phyloP scores from a whole-genome alignment of 371 early-diverging fungal genomes.

The Apophysomyces elegans region DNA sequence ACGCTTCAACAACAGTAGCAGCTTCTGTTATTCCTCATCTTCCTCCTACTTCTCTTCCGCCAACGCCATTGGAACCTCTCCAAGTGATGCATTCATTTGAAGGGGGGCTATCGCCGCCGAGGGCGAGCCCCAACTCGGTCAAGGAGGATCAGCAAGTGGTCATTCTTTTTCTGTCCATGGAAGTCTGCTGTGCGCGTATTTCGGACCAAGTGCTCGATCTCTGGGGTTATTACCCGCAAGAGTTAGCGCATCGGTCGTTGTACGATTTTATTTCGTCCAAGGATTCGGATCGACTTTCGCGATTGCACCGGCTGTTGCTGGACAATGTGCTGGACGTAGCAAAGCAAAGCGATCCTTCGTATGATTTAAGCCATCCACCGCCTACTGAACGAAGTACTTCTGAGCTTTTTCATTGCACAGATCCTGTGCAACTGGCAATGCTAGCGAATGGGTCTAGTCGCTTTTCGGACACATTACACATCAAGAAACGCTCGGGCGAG shows the following conservation, averaged over 20 bases:
- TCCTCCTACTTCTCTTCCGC: neutral
- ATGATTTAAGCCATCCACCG: constrained; percentile 27
- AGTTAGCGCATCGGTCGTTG: constrained; percentile 61
- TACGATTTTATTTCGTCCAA: constrained; percentile 55
- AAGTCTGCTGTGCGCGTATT: constrained; percentile 59
- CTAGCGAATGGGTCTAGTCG: constrained; percentile 44
- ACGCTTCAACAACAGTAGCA: constrained; percentile 1
- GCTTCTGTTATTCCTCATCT: constrained; percentile 2
- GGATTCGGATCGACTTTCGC: constrained; percentile 47
- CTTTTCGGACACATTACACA: constrained; percentile 56
- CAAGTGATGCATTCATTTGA: neutral
- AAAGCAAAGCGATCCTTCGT: constrained; percentile 20
- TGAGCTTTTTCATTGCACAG: constrained; percentile 38
- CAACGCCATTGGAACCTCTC: neutral
- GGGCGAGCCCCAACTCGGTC: neutral
- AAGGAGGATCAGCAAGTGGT: neutral
- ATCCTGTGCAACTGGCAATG: constrained; percentile 31
- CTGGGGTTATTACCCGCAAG: constrained; percentile 64
- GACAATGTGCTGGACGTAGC: constrained; percentile 51
- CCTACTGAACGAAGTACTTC: constrained; percentile 55
- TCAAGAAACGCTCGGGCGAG: constrained; percentile 56
- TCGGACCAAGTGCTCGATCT: constrained; percentile 57
- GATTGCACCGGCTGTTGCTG: constrained; percentile 45
- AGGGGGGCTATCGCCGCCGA: neutral
- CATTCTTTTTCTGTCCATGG: constrained; percentile 51